Conservation (phyloP, 2,329 filamentous ascomycete species). For the Colletotrichum sp. region DNA sequence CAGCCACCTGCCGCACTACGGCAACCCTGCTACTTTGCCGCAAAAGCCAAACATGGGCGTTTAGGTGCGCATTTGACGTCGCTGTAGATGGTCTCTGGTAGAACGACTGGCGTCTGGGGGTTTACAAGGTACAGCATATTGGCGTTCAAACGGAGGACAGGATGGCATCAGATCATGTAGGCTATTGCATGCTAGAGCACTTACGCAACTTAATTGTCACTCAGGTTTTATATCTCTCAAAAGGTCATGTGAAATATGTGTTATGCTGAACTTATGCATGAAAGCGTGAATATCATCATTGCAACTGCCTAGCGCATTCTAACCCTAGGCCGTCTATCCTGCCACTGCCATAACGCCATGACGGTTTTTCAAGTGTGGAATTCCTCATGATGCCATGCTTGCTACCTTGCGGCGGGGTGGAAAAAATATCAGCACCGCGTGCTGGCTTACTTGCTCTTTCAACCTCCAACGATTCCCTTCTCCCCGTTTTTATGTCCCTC, state of each 20-base stretch:
- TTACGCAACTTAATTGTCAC: conserved; percentile 20
- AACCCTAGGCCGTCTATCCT: conserved; percentile 22
- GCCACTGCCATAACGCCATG: conserved; percentile 25
- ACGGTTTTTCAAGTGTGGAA: conserved; percentile 21
- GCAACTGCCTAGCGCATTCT: conserved; percentile 19
- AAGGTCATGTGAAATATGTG: background rate
- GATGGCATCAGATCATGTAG: conserved; percentile 17
- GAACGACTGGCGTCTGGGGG: conserved; percentile 16
- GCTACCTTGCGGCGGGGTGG: conserved; percentile 14
- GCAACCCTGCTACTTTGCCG: conserved; percentile 63
- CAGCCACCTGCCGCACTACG: conserved; percentile 60
- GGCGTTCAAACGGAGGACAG: conserved; percentile 19
- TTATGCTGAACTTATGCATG: conserved; percentile 5
- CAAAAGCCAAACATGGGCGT: conserved; percentile 58
- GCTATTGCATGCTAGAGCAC: conserved; percentile 21
- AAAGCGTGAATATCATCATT: conserved; percentile 22
- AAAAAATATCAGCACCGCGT: conserved; percentile 10
- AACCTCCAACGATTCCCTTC: background rate
- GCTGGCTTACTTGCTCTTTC: conserved; percentile 5
- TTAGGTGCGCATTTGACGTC: conserved; percentile 16
- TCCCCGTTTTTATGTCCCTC: background rate
- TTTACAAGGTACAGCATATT: conserved; percentile 16
- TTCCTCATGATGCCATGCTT: conserved; percentile 22
- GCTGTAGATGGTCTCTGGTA: conserved; percentile 11
- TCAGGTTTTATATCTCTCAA: conserved; percentile 7